Base-by-base conservation (phyloP, 2,329 filamentous ascomycete species). In the Thelonectria discophora region DNA sequence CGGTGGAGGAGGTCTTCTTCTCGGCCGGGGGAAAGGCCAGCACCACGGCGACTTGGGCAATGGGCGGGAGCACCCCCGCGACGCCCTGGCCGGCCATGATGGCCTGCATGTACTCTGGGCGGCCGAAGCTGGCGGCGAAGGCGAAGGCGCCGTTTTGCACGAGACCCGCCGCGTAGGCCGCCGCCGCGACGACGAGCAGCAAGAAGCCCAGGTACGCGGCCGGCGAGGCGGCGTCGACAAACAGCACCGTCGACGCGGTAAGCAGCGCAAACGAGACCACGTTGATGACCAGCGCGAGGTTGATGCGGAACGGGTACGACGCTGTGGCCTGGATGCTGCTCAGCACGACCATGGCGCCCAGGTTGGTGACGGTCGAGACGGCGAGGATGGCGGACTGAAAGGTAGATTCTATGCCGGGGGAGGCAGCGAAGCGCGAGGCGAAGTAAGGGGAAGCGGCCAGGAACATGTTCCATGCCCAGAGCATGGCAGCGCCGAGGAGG, bases 401-500 rank as follows among this genome's bases (percentile, higher is more conserved):
- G 80, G 93, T 92, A 65, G 87, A 83, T 37, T 89, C 83, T 58
- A 96, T 89, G 83, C 88, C 91, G 55, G 86, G 79, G 74, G 89
- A 87, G 62, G 84, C 82, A 47, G 84, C 80, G 77, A 98, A 97
- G 69, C 94, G 92, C 51, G 82, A 84, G 72, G 94, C 88, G 79
- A 98, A 97, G 81, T 98, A 98, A 5, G 94, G 93, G 2, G 93
- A 92, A 9, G 94, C 93, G 47, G 95, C 94, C 69, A 98, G 87
- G 77, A 98, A 97, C 94, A 97, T 97, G 81, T 98, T 98, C 93
- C 94, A 98, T 57, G 94, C 93, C 94, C 94, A 98, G 46, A 98
- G 84, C 95, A 98, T 98, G 54, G 94, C 92, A 58, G 97, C 84
- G 52, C 95, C 95, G 24, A 98, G 82, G 52, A 97, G 80, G 58